Percentiles rank a stretch among this genome's conserved stretches.
Evolutionary conservation across 495 filamentous ascomycete species (phyloP).

Genomic region (Trichoderma virens): DNA sequence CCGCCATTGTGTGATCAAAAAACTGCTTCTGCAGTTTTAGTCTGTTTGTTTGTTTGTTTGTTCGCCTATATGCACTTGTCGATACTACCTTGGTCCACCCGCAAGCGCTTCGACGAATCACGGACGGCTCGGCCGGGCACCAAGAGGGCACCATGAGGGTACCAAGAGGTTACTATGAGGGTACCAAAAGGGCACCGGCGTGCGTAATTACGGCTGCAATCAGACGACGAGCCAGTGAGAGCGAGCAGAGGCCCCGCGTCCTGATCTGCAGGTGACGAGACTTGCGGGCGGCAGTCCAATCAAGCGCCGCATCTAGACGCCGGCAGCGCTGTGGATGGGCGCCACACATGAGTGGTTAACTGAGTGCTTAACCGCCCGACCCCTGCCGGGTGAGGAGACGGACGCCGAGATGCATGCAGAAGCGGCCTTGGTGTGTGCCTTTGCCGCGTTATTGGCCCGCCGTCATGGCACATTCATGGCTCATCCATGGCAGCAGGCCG

Average conservation of each 20-base stretch:
- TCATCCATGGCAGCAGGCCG: not conserved
- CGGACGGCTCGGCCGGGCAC: not conserved
- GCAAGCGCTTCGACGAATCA: slow-evolving; percentile 4
- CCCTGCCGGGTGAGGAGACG: not conserved
- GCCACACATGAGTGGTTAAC: not conserved
- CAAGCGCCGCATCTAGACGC: slow-evolving; percentile 7
- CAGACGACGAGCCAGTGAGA: not conserved
- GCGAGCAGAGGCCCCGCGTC: not conserved
- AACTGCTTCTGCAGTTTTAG: not conserved
- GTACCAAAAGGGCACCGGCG: not conserved
- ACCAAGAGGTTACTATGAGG: not conserved
- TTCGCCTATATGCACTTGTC: slow-evolving; percentile 5
- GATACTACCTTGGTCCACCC: slow-evolving; percentile 1
- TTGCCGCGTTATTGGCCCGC: slow-evolving; percentile 8
- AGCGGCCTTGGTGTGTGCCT: not conserved
- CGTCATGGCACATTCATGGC: not conserved
- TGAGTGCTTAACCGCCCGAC: not conserved
- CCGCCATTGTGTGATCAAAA: not conserved
- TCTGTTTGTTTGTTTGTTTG: slow-evolving; percentile 2
- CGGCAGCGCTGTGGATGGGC: slow-evolving; percentile 3
- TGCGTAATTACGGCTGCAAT: not conserved
- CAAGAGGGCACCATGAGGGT: not conserved
- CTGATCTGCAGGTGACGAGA: slow-evolving; percentile 6
- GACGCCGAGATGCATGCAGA: not conserved
- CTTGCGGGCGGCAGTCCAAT: slow-evolving; percentile 5